Percentiles rank a stretch among this genome's conserved stretches.
These are phyloP conservation scores for Sutorius australiensis DNA, from an alignment of 768 basidiomycete genomes.

Conservation along the genomic window DNA sequence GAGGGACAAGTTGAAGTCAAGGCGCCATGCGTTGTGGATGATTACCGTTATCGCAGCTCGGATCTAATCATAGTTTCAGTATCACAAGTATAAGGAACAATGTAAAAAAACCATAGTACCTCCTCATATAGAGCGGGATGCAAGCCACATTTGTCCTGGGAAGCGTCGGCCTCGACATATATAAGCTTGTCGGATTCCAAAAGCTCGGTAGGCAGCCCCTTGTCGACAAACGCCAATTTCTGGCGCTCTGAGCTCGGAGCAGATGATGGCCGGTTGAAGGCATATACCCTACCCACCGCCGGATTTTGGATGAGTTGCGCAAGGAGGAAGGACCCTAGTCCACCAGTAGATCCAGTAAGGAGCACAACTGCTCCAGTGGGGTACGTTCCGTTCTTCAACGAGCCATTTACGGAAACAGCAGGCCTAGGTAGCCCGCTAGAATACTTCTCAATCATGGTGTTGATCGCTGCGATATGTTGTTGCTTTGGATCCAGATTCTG, in stretches of 20 bases:
- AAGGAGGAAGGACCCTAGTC: slow-evolving; percentile 37
- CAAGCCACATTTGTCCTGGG: slow-evolving; percentile 30
- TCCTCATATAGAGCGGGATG: slow-evolving; percentile 23
- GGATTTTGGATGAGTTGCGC: slow-evolving; percentile 24
- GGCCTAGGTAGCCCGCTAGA: not conserved
- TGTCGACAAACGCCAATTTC: slow-evolving; percentile 30
- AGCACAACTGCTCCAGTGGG: not conserved
- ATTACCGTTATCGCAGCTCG: slow-evolving; percentile 26
- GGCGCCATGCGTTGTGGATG: slow-evolving; percentile 20
- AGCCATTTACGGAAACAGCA: not conserved
- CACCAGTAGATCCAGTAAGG: slow-evolving; percentile 43
- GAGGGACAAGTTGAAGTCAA: slow-evolving; percentile 41
- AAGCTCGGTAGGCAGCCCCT: slow-evolving; percentile 27
- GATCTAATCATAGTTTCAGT: slow-evolving; percentile 5
- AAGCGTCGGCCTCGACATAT: slow-evolving; percentile 36
- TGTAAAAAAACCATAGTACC: slow-evolving; percentile 13
- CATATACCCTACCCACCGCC: slow-evolving; percentile 28
- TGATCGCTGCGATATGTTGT: slow-evolving; percentile 19
- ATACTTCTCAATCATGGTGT: slow-evolving; percentile 26
- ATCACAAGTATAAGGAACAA: too few relatives aligned
- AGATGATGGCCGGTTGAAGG: slow-evolving; percentile 28
- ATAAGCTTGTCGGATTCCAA: slow-evolving; percentile 33
- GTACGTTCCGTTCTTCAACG: not conserved
- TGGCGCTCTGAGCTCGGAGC: slow-evolving; percentile 26
- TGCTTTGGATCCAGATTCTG: not conserved